phyloP scores from a whole-genome alignment of 257 asterid species.

The Fraxinus excelsior region DNA sequence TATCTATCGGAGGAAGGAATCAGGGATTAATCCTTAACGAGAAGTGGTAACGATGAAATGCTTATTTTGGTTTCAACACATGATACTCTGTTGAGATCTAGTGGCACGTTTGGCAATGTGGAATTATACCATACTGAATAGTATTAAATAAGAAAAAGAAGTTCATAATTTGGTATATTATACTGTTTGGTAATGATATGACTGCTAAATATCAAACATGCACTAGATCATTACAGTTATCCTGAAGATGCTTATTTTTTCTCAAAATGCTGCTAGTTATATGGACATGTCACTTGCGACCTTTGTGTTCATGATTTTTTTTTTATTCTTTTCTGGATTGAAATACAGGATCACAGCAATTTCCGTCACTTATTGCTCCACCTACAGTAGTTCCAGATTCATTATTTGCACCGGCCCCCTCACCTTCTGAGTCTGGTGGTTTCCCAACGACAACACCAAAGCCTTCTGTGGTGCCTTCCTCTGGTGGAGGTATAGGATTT shows the following conservation, averaged over 20 bases:
- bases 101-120: not conserved
- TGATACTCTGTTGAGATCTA: not conserved
- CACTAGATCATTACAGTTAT: not conserved
- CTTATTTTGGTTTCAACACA: not conserved
- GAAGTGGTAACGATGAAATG: not conserved
- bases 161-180: not conserved
- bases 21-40: not conserved
- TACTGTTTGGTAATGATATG: not conserved
- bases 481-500: slow-evolving; percentile 51
- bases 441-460: slow-evolving; percentile 49
- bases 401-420: slow-evolving; percentile 75
- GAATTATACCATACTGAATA: not conserved
- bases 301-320: not conserved
- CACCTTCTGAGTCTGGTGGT: slow-evolving; percentile 76
- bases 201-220: not conserved
- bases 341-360: slow-evolving; percentile 71
- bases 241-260: not conserved
- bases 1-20: not conserved
- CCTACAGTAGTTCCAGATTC: slow-evolving; percentile 64
- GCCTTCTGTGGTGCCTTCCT: slow-evolving; percentile 59
- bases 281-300: not conserved
- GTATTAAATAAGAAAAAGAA: not conserved
- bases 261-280: not conserved
- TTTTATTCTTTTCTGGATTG: not conserved
- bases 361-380: slow-evolving; percentile 72